Evolutionary conservation across 257 asterid genomes (phyloP), one percentile per base, ranked within the genome.

Genomic region (Paulownia fortunei): DNA sequence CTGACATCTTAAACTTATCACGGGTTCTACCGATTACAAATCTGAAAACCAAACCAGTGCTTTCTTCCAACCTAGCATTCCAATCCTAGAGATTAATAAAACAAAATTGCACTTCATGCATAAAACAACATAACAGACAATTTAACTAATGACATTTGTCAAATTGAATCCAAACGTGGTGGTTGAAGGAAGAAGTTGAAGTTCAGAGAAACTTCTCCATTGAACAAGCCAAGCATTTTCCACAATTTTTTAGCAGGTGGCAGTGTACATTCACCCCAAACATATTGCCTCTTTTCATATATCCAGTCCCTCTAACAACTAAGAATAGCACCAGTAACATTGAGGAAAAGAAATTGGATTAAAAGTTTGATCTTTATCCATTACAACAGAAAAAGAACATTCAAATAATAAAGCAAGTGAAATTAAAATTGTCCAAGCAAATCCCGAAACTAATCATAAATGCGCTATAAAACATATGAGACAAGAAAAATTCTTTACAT

Each of bases 21-120:
- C 32, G 83, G 24, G 98, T 93, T 87, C 89, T 85, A 62, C 99
- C 98, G 73, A 96, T 96, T 46, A 96, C 86, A 80, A 93, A 96
- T 81, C 95, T 89, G 72, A 96, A 90, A 65, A 80, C 96, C 97
- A 96, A 91, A 78, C 99, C 99, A 12, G 98, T 96, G 85, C 97
- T 87, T 82, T 93, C 97, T 88, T 96, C 99, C 85, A 96, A 93
- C 90, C 99, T 96, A 90, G 76, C 86, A 81, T 76, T 69, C 63
- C 67, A 75, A 81, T 67, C 79, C 83, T 85, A 59, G 76, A 79
- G 84, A 83, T 78, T 54, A 65, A 79, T 54, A 72, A 16, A 72
- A 30, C 68, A 58, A 69, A 58, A 76, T 56, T 23, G 63, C 58
- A 69, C 42, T 71, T 39, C 69, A 36, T 42, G 18, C n/a, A 23